These are phyloP conservation scores for Hygrophorus pudorinus DNA, from an alignment of 768 basidiomycete genomes.

Conservation along the genomic window DNA sequence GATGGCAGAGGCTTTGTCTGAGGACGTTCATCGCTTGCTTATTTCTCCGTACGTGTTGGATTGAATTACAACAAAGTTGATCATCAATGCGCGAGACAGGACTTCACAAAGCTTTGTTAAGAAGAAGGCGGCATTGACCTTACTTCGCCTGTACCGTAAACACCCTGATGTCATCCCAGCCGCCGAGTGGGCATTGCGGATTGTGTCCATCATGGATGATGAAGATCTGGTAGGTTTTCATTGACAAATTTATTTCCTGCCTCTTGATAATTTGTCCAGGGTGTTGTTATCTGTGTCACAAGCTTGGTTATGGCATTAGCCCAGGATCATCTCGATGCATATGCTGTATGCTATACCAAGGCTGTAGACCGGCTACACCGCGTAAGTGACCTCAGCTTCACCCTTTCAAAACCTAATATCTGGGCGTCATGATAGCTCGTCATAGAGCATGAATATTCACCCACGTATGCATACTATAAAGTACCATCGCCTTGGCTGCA, in stretches of 20 bases:
- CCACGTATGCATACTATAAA: constrained; percentile 94
- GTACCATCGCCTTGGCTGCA: constrained; percentile 97
- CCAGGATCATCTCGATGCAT: constrained; percentile 88
- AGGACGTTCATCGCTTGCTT: constrained; percentile 88
- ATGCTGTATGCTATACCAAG: constrained; percentile 86
- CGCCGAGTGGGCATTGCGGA: constrained; percentile 90
- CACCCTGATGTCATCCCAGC: constrained; percentile 91
- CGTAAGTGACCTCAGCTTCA: constrained; percentile 33
- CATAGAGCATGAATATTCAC: constrained; percentile 80
- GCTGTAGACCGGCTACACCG: constrained; percentile 83
- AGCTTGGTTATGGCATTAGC: constrained; percentile 91
- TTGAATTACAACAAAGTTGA: neutral
- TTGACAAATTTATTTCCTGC: constrained; percentile 1
- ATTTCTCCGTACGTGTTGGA: constrained; percentile 73
- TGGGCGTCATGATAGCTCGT: constrained; percentile 48
- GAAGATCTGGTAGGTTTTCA: constrained; percentile 53
- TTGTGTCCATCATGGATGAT: constrained; percentile 95
- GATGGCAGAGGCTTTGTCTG: constrained; percentile 93
- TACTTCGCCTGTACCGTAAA: constrained; percentile 90
- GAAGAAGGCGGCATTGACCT: constrained; percentile 94
- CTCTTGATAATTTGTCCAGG: constrained; percentile 34
- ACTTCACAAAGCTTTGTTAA: constrained; percentile 94
- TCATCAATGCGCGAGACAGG: constrained; percentile 30
- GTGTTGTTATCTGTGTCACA: constrained; percentile 90
- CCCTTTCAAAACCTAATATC: neutral